Evolutionary conservation across 441 rosid genomes (phyloP).

Genomic region (Erodium moschatum): DNA sequence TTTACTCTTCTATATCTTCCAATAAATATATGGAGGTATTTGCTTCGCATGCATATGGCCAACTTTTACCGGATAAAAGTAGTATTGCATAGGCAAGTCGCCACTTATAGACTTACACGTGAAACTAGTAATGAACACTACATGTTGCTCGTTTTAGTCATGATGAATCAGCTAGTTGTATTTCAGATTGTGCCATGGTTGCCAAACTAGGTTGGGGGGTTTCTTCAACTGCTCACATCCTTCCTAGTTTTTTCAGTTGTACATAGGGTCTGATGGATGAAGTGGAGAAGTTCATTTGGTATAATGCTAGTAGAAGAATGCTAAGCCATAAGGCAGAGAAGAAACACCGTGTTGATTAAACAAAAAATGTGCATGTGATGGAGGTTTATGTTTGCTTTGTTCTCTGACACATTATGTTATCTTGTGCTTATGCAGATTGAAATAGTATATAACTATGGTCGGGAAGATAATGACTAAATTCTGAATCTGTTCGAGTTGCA

Average conservation of each 20-base stretch:
- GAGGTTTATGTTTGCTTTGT: not conserved
- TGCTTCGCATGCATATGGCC: not conserved
- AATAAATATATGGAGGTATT: not conserved
- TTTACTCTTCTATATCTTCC: not conserved
- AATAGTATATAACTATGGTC: constrained; percentile 71
- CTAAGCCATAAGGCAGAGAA: not conserved
- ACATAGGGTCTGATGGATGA: not conserved
- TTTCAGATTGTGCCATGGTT: not conserved
- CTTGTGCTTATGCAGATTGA: constrained; percentile 58
- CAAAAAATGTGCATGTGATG: not conserved
- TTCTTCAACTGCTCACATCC: not conserved
- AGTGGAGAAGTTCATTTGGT: too few species aligned
- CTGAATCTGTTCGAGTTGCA: constrained; percentile 9
- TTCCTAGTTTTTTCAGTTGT: not conserved
- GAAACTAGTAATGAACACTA: too few species aligned
- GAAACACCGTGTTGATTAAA: not conserved
- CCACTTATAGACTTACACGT: too few species aligned
- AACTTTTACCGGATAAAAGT: too few species aligned
- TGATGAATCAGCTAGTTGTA: too few species aligned
- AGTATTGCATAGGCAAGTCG: too few species aligned
- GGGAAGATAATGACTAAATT: constrained; percentile 56
- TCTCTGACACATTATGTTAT: constrained; percentile 9
- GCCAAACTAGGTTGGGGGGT: not conserved
- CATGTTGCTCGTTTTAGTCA: too few species aligned
- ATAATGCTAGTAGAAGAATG: not conserved